Evolutionary conservation across 306 rosid genomes (phyloP), one percentile per base, ranked within the genome.

Genomic region (Quercus wislizeni): DNA sequence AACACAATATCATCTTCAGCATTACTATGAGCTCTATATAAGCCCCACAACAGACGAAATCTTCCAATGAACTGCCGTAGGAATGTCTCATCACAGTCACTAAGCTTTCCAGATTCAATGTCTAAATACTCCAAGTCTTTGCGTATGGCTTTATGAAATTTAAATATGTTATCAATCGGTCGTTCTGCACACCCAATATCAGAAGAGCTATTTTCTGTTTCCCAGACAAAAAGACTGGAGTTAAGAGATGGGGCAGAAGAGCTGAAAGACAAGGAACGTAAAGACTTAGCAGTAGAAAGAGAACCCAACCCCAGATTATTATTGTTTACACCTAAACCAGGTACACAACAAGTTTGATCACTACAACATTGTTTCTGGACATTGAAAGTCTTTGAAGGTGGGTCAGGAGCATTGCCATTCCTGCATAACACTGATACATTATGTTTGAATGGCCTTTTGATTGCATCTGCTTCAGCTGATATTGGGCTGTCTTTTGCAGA

Each of bases 1-100:
- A 96, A 96, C 77, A 93, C 98, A 78, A 96, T 91, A 82, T 96
- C 99, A 81, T 96, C 99, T 84, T 96, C 99, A 59, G 99, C 99
- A 85, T 96, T 96, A 83, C 99, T 96, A 76, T 96, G 99, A 76
- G 99, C 99, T 89, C 98, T 91, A 81, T 96, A 93, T 79, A 96
- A 87, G 38, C 99, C 99, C 99, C 99, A 96, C 78, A 96, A 87
- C 77, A 96, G 95, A 69, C 94, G 98, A 81, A 96, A 96, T 85
- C 99, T 90, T 75, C 99, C 99, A 64, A 78, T 89, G 75, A 96
- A 96, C 85, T 93, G 96, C 59, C 86, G 83, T 59, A 96, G 86
- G 76, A 85, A 87, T 55, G 89, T 80, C 79, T 88, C 99, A 82
- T 91, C 96, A 88, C 93, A 87, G 28, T 91, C 93, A 84, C 73